Base-by-base conservation (phyloP, 768 basidiomycete genomes). In the Russula virescens region DNA sequence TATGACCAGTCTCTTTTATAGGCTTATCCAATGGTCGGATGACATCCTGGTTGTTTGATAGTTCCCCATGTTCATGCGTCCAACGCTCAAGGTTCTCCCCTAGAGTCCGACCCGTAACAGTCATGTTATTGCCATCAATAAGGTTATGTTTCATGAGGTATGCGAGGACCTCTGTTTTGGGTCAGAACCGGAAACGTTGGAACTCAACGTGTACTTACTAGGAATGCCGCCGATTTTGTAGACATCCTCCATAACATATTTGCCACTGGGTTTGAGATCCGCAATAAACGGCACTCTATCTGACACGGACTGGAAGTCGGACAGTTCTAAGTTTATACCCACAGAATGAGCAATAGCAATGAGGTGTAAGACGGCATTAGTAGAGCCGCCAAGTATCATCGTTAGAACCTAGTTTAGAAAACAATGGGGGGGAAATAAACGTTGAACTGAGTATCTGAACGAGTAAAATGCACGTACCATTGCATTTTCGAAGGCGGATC, bases 241-340 rank as follows among this genome's bases (percentile, higher is more conserved):
- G 10, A 99, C 85, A 71, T 98, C 91, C 75, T 95, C 94, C 94
- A 98, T 97, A 69, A 98, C 92, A 79, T 98, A 98, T 75, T 94
- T 94, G 42, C 97, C 97, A 66, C 91, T 94, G 1, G 97, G 97
- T 73, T 95, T 97, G 67, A 99, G 83, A 75, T 99, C 91, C 25
- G 96, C 95, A 66, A 98, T 80, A 83, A 98, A 96, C 11, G 97
- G 97, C 1, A 82, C 85, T 50, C 89, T 85, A 73, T 99, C 95
- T 7, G 94, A 96, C 57, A 98, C 92, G 59, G 74, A 77, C 74
- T 97, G 94, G 82, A 98, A 92, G 74, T 98, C 97, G 69, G 96
- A 94, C 55, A 98, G 78, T 38, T 82, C 83, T 62, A 99, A 81
- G 48, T 83, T 82, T 76, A 99, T 87, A 26, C 94, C 95, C 54